Evolutionary conservation across 805 yeast species (phyloP).

Genomic region (Kregervanrija fluxuum): DNA sequence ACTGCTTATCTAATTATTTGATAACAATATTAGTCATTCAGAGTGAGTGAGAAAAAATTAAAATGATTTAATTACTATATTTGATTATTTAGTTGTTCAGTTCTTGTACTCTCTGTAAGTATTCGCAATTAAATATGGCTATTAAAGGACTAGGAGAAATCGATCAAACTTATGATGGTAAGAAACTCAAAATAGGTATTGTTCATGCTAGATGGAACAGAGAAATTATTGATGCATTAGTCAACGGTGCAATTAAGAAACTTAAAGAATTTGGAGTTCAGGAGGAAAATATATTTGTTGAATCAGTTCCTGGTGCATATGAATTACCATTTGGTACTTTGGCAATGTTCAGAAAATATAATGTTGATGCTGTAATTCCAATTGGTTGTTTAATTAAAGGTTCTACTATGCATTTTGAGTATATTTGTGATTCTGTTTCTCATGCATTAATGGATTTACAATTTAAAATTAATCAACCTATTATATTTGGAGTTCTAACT

Average conservation of each 20-base stretch:
- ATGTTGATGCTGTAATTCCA: constrained; percentile 80
- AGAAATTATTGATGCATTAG: constrained; percentile 67
- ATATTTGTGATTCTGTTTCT: constrained; percentile 86
- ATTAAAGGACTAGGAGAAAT: constrained; percentile 73
- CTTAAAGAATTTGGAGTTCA: constrained; percentile 61
- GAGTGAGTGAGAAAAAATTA: too few relatives aligned
- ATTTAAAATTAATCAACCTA: constrained; percentile 62
- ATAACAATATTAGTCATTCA: too few relatives aligned
- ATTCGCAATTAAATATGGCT: constrained; percentile 41
- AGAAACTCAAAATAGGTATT: constrained; percentile 47
- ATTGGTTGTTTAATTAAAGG: constrained; percentile 96
- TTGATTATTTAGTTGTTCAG: too few relatives aligned
- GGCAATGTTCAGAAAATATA: constrained; percentile 40
- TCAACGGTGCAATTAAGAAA: constrained; percentile 64
- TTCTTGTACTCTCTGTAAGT: too few relatives aligned
- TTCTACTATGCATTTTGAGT: constrained; percentile 96
- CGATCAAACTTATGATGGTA: constrained; percentile 37
- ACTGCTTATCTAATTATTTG: too few relatives aligned
- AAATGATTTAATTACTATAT: too few relatives aligned
- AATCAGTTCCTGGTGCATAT: constrained; percentile 90
- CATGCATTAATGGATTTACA: constrained; percentile 80
- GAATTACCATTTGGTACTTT: constrained; percentile 84
- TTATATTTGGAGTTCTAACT: constrained; percentile 89
- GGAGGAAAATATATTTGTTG: constrained; percentile 69
- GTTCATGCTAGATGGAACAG: constrained; percentile 96